These are phyloP conservation scores for Eucalyptus polybractea DNA, from an alignment of 345 rosid genomes.

Conservation along the genomic window DNA sequence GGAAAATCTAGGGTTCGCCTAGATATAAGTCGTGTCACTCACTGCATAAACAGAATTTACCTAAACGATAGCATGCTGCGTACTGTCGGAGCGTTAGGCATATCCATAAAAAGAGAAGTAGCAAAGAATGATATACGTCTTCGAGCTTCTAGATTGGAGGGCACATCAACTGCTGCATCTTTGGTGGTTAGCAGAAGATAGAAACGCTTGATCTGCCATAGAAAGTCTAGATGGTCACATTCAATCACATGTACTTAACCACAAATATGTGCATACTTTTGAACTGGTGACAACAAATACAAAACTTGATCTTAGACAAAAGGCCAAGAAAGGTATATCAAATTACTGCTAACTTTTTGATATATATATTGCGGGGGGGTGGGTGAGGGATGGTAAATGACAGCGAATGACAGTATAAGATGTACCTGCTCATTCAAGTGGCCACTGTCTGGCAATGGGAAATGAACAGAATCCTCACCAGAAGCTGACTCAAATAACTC, in stretches of 20 bases:
- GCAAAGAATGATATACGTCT: slow-evolving; percentile 91
- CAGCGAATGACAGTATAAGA: neutral
- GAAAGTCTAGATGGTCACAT: slow-evolving; percentile 1
- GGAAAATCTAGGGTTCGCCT: neutral
- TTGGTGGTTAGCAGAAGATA: slow-evolving; percentile 61
- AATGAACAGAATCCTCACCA: slow-evolving; percentile 39
- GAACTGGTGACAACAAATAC: too few species aligned
- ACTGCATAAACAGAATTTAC: slow-evolving; percentile 12
- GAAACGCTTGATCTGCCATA: slow-evolving; percentile 65
- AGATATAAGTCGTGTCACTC: neutral
- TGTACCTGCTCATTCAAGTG: slow-evolving; percentile 67
- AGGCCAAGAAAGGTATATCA: too few species aligned
- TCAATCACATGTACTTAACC: too few species aligned
- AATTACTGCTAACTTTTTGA: too few species aligned
- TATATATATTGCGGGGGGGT: too few species aligned
- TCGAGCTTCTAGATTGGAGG: slow-evolving; percentile 74
- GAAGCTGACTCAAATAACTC: slow-evolving; percentile 59
- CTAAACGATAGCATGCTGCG: slow-evolving; percentile 92
- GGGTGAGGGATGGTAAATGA: too few species aligned
- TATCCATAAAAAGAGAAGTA: slow-evolving; percentile 88
- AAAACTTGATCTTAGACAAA: too few species aligned
- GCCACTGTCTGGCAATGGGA: slow-evolving; percentile 69
- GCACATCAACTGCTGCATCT: slow-evolving; percentile 89
- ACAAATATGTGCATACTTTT: too few species aligned
- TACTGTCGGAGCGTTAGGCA: slow-evolving; percentile 85